Percentiles rank a stretch among this genome's conserved stretches.
Evolutionary conservation across 2,329 filamentous ascomycete species (phyloP).

Genomic region (Diplodia sapinea): DNA sequence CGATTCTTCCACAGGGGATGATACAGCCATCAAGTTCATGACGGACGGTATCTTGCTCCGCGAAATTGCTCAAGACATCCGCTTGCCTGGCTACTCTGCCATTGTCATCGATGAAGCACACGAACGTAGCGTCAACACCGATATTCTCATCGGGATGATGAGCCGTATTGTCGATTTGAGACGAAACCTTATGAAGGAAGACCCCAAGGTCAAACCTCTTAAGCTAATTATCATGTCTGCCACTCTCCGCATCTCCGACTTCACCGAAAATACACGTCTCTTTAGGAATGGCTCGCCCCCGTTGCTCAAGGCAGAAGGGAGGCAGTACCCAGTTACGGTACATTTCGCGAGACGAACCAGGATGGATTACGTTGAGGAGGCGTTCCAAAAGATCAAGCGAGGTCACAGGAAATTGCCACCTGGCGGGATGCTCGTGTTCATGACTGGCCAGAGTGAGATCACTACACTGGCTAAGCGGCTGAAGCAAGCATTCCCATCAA

Average conservation of each 20-base stretch:
- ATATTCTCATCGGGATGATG: slow-evolving; percentile 96
- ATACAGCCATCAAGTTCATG: slow-evolving; percentile 97
- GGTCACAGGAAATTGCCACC: slow-evolving; percentile 89
- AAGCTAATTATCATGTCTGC: slow-evolving; percentile 99
- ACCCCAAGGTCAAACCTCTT: slow-evolving; percentile 72
- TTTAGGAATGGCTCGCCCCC: slow-evolving; percentile 78
- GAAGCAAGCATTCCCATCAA: slow-evolving; percentile 67
- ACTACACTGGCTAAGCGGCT: slow-evolving; percentile 78
- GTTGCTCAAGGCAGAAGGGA: slow-evolving; percentile 85
- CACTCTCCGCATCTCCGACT: slow-evolving; percentile 86
- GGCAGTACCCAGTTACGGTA: slow-evolving; percentile 86
- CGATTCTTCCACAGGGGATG: slow-evolving; percentile 77
- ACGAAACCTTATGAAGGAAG: slow-evolving; percentile 73
- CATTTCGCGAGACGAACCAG: slow-evolving; percentile 87
- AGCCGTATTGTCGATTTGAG: slow-evolving; percentile 89
- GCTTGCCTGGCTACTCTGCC: slow-evolving; percentile 86
- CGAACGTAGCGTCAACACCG: slow-evolving; percentile 95
- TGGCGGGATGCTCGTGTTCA: slow-evolving; percentile 89
- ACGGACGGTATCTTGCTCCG: slow-evolving; percentile 94
- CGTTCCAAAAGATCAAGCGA: slow-evolving; percentile 82
- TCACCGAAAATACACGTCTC: slow-evolving; percentile 80
- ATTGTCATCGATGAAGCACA: slow-evolving; percentile 97
- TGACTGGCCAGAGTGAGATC: slow-evolving; percentile 95
- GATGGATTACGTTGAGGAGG: slow-evolving; percentile 88
- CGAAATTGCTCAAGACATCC: slow-evolving; percentile 88